Evolutionary conservation across 140 eudicot species (phyloP).

Genomic region (Anethum foeniculum): DNA sequence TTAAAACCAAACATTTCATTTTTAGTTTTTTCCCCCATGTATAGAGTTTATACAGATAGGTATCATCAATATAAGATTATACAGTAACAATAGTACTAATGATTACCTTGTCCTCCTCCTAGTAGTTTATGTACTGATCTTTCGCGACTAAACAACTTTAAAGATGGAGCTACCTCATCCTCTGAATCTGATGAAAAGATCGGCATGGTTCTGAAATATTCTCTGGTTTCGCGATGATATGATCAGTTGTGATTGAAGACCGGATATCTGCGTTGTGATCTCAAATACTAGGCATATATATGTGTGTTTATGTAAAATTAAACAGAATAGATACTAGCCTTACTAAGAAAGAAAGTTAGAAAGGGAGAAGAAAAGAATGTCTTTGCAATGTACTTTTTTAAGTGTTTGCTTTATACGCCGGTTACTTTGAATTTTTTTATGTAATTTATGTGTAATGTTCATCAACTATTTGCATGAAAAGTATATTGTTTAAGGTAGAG

Average conservation of each 20-base stretch:
- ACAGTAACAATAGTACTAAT: background rate
- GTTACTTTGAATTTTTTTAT: background rate
- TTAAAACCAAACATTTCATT: background rate
- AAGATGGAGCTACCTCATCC: background rate
- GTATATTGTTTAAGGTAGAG: background rate
- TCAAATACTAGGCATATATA: background rate
- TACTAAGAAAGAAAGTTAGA: constrained; percentile 21
- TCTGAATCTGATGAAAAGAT: constrained; percentile 9
- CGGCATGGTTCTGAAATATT: constrained; percentile 2
- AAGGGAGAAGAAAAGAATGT: constrained; percentile 30
- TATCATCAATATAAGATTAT: background rate
- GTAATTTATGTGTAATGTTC: background rate
- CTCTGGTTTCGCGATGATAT: background rate
- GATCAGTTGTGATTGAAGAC: background rate
- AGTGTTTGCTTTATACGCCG: constrained; percentile 15
- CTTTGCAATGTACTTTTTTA: constrained; percentile 24
- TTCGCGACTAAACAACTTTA: constrained; percentile 34
- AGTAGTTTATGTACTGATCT: constrained; percentile 40
- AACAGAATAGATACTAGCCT: constrained; percentile 18
- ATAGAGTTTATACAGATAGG: too few species aligned
- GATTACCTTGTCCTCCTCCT: constrained; percentile 46
- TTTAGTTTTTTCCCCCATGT: background rate
- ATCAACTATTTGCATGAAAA: background rate
- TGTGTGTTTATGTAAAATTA: background rate
- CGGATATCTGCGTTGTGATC: background rate